These are phyloP conservation scores for Gaultheria prostrata DNA, from an alignment of 148 eudicot species.

Conservation along the genomic window DNA sequence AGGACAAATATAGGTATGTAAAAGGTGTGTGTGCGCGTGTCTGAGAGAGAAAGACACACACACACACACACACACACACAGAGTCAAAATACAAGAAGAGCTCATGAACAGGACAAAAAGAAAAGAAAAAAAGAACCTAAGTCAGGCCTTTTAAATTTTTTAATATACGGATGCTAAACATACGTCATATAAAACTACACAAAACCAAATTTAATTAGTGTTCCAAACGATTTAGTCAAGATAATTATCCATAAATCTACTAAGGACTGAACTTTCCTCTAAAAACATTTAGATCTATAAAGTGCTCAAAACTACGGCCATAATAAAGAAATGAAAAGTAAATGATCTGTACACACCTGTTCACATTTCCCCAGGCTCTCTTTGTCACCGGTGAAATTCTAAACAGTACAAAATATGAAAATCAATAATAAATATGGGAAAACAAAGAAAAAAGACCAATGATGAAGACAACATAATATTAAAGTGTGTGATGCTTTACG, in stretches of 20 bases:
- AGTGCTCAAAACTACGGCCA: not conserved
- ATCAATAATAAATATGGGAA: not conserved
- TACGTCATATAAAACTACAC: not conserved
- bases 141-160: not conserved
- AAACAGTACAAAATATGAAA: conserved; percentile 4
- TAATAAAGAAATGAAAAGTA: not conserved
- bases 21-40: not conserved
- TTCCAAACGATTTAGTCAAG: not conserved
- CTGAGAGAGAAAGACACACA: not conserved
- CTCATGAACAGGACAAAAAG: not conserved
- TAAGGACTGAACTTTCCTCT: not conserved
- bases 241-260: not conserved
- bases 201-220: not conserved
- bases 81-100: not conserved
- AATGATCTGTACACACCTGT: conserved; percentile 56
- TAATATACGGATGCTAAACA: not conserved
- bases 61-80: not conserved
- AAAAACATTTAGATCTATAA: not conserved
- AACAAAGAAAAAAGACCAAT: not conserved
- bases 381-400: conserved; percentile 82
- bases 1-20: not conserved
- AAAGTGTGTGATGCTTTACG: conserved; percentile 9
- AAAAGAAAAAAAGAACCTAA: not conserved
- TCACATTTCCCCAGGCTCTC: conserved; percentile 93
- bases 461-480: not conserved